Base-by-base conservation (phyloP, 495 filamentous ascomycete species). In the Chaetomium fimeti region DNA sequence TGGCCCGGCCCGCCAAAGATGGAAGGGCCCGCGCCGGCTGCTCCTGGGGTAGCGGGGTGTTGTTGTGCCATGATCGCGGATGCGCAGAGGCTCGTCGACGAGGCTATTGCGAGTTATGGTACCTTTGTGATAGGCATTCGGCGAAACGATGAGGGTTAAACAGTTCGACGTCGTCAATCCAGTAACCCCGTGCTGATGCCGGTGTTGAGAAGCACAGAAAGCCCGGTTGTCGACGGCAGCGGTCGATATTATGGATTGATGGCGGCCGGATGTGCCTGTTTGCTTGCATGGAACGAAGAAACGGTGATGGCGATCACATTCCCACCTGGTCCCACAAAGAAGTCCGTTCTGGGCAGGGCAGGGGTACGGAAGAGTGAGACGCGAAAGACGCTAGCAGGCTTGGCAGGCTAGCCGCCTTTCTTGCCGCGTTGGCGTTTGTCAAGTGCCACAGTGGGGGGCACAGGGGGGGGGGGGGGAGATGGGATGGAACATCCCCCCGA, bases 1-100 rank as follows among this genome's bases (percentile, higher is more conserved):
- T 59, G 61, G 13, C 61, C 61, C 16, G 63, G 62, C n/a, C 73
- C 73, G 27, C 75, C 75, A 48, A 78, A 78, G 55, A 78, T 70
- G 27, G 74, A 76, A 28, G 66, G 28, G 24, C 57, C 57, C 45
- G 62, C 36, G n/a, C 27, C 59, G 27, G 68, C 36, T 3, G 60
- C 55, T 27, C 62, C 70, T 15, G 75, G 72, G 2, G 71, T 75
- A 20, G 70, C 66, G 20, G 72, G 70, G 25, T 74, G 58, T 51
- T 48, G 40, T 20, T 65, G 69, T 9, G 73, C 71, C 74, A 76
- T 78, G 66, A 59, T 52, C 48, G 48, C 38, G 57, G 60, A 38
- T 53, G 28, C 15, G 59, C 29, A 54, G 20, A 24, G 24, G 42
- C 27, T 48, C 42, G 18, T 28, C 5, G 40, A 12, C 22, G 22